phyloP scores from a whole-genome alignment of 805 yeast species.

The Sugiyamaella boreocaroliniensis region DNA sequence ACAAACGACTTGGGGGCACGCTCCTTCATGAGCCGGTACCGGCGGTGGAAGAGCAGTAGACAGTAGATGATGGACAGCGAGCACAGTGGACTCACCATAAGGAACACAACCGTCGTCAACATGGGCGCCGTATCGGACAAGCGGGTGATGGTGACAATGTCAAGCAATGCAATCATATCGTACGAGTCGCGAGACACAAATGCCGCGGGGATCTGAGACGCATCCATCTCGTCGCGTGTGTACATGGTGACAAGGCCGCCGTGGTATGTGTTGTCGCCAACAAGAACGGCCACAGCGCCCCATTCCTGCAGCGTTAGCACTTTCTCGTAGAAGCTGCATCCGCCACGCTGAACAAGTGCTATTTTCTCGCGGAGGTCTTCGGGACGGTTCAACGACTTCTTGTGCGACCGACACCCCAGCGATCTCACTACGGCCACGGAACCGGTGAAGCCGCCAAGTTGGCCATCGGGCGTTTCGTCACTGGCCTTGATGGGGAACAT shows the following conservation, averaged over 20 bases:
- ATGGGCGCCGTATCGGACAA: conserved; percentile 28
- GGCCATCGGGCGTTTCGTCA: conserved; percentile 9
- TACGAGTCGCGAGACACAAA: conserved; percentile 45
- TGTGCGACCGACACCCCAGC: conserved; percentile 20
- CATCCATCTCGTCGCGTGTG: conserved; percentile 39
- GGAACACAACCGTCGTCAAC: conserved; percentile 32
- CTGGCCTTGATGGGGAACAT: conserved; percentile 16
- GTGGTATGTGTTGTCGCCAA: conserved; percentile 47
- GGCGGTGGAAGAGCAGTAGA: conserved; percentile 31
- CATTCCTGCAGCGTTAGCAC: conserved; percentile 38
- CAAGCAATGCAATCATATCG: conserved; percentile 19
- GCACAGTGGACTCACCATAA: conserved; percentile 36
- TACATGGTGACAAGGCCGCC: conserved; percentile 50
- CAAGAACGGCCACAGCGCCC: conserved; percentile 48
- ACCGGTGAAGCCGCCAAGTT: conserved; percentile 21
- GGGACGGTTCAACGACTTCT: conserved; percentile 3
- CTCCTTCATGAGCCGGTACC: conserved; percentile 29
- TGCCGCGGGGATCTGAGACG: conserved; percentile 44
- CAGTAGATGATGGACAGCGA: conserved; percentile 33
- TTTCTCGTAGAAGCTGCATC: conserved; percentile 50
- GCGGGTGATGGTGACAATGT: conserved; percentile 19
- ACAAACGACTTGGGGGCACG: conserved; percentile 35
- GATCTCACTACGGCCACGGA: conserved; percentile 19
- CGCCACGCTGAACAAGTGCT: conserved; percentile 42
- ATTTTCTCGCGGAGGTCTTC: conserved; percentile 26